Evolutionary conservation across 73 alveolate species (phyloP).

Genomic region (Paramecium sexaurelia): DNA sequence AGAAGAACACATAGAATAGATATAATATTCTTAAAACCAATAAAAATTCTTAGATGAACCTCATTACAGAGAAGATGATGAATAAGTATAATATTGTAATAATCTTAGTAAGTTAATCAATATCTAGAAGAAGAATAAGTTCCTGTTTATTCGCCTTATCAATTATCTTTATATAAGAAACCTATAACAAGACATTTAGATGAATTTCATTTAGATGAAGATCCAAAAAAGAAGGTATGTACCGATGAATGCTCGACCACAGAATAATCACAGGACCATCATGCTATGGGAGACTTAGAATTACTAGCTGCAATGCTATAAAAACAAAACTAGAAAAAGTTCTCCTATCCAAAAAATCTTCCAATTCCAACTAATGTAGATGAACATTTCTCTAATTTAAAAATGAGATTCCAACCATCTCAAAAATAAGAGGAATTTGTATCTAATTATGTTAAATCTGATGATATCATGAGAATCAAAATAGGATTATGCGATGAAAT

Average conservation of each 20-base stretch:
- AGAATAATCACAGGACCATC: background rate
- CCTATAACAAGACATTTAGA: background rate
- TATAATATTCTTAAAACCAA: background rate
- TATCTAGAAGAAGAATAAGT: background rate
- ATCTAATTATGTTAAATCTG: background rate
- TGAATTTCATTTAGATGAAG: constrained; percentile 12
- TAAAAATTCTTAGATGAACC: background rate
- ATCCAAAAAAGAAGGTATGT: constrained; percentile 24
- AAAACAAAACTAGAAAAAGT: background rate
- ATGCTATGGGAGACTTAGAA: constrained; percentile 36
- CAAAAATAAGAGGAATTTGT: constrained; percentile 7
- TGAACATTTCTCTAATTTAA: background rate
- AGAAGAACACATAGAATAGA: background rate
- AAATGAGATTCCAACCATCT: constrained; percentile 13
- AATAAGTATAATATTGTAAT: background rate
- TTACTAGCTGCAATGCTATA: background rate
- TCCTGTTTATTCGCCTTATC: constrained; percentile 5
- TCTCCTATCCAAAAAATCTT: constrained; percentile 17
- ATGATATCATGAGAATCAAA: constrained; percentile 26
- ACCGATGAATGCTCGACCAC: constrained; percentile 33
- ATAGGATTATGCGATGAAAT: constrained; percentile 39
- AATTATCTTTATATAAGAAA: background rate
- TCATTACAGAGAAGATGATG: background rate
- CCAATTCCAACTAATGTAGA: constrained; percentile 48
- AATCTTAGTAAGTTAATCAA: background rate